Base-by-base conservation (phyloP, 1,284 basidiomycete genomes). In the Takashimella koratensis region DNA sequence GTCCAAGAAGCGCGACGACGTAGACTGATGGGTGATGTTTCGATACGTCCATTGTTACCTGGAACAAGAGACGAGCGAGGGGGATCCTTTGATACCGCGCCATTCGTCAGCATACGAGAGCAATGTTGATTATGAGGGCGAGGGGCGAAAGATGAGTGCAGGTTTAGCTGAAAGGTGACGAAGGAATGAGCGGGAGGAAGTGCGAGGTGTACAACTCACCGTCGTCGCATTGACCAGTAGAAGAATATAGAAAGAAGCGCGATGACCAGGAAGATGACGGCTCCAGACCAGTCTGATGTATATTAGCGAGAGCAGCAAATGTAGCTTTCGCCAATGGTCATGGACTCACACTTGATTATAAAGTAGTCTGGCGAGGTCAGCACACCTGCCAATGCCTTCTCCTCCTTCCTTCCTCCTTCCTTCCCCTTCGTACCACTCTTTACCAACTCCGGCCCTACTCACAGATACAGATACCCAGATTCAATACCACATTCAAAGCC, bases 1-100 rank as follows among this genome's bases (percentile, higher is more conserved):
- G 77, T 2, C 86, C 84, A 27, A 80, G 60, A 60, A 93, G 82
- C 1, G 86, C 86, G 13, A 91, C 86, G n/a, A 83, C 76, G 67
- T 88, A 92, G 22, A 91, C 88, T 44, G 84, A 85, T 53, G 80
- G 83, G 74, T 92, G 87, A 64, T 88, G 86, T 67, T 90, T 90
- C 43, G 86, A 82, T 40, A 90, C 81, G 63, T 90, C 88, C 78
- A 91, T 88, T 3, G 68, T 72, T 3, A 88, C 85, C 72, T 91
- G 86, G 3, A 93, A 80, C 5, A 92, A 79, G 5, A 91, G 75
- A 19, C 85, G 84, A 2, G 87, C 86, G 3, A 94, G 77, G 0
- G 89, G 89, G 52, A 94, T 92, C 22, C 88, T 74, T 44, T 1
- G 42, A 16, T 51, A 8, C 56, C 20, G 10, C 30, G 43, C 16